A percentile compares a stretch with the other conserved stretches of the same genome.
phyloP scores from a whole-genome alignment of 768 basidiomycete species.

The Xanthoconium purpureum region DNA sequence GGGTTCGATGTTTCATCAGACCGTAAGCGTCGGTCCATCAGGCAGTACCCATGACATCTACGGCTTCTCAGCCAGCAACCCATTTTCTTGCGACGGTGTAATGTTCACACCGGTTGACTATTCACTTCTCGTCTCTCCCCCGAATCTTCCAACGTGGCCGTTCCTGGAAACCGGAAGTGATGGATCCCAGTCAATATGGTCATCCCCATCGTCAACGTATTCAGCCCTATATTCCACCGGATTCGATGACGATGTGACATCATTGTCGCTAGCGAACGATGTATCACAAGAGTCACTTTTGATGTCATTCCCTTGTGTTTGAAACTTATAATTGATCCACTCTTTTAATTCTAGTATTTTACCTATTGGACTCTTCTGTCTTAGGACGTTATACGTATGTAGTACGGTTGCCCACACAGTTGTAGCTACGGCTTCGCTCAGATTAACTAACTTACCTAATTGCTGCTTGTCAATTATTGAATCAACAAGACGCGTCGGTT shows the following conservation, averaged over 20 bases:
- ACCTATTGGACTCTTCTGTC: not conserved
- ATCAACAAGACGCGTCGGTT: conserved; percentile 17
- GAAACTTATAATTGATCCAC: not conserved
- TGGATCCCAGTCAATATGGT: conserved; percentile 17
- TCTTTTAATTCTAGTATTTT: conserved; percentile 5
- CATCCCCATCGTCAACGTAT: conserved; percentile 27
- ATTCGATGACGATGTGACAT: conserved; percentile 7
- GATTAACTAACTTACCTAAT: too few relatives aligned
- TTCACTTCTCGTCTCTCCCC: conserved; percentile 9
- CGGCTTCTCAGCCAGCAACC: not conserved
- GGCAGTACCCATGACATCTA: conserved; percentile 2
- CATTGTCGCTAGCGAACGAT: conserved; percentile 4
- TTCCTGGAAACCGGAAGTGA: conserved; percentile 18
- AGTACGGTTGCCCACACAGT: too few relatives aligned
- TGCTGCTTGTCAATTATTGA: too few relatives aligned
- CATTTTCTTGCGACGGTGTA: conserved; percentile 4
- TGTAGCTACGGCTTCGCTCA: too few relatives aligned
- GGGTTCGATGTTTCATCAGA: conserved; percentile 3
- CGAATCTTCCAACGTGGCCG: conserved; percentile 6
- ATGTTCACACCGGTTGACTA: conserved; percentile 4
- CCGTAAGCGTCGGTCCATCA: not conserved
- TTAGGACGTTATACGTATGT: too few relatives aligned
- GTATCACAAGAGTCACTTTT: conserved; percentile 11
- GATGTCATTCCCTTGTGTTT: not conserved
- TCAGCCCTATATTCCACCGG: conserved; percentile 13